Percentiles rank a stretch among this genome's conserved stretches.
Conservation (phyloP, 2,329 filamentous ascomycete genomes). For the Colletotrichum sp. region DNA sequence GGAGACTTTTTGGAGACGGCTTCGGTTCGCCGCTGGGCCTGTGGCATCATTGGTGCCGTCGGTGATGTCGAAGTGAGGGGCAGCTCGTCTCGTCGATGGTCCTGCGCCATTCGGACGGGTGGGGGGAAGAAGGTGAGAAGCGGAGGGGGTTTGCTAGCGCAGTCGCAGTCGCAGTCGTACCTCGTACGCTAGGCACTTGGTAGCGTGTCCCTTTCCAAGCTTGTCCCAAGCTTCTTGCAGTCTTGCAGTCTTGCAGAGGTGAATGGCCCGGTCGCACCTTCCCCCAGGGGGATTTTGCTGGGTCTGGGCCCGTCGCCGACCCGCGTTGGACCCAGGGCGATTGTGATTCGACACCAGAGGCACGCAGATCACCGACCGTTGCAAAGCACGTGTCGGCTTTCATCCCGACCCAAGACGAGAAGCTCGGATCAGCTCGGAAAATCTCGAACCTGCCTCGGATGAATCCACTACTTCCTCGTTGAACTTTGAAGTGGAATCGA, state of each 20-base stretch:
- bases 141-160: neutral
- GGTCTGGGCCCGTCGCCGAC: neutral
- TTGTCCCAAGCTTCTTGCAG: neutral
- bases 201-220: neutral
- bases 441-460: neutral
- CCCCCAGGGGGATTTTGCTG: neutral
- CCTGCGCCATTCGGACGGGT: neutral
- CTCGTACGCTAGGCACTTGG: neutral
- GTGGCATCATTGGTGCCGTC: neutral
- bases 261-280: neutral
- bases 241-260: neutral
- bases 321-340: neutral
- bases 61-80: neutral
- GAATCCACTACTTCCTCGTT: neutral
- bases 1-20: neutral
- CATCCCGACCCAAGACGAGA: neutral
- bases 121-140: neutral
- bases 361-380: neutral
- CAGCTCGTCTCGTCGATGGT: neutral
- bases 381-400: neutral
- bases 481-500: too few relatives aligned
- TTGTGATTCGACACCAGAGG: conserved; percentile 1
- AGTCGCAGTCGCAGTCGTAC: neutral
- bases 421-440: neutral
- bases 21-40: neutral